Evolutionary conservation across 148 eudicot species (phyloP).

Genomic region (Tetragonia tetragonoides): DNA sequence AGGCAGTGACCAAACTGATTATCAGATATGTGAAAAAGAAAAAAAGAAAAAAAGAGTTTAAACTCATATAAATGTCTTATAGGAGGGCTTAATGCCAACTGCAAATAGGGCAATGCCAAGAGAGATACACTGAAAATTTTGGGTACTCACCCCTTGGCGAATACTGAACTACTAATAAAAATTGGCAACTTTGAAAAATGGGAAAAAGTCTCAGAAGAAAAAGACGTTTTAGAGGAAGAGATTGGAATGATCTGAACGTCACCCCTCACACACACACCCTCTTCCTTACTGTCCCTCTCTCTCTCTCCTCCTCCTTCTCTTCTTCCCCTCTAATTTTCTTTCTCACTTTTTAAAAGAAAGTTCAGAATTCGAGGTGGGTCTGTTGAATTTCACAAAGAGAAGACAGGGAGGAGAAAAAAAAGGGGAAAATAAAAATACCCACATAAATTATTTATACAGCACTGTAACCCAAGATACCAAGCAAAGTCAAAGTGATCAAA

Average conservation of each 20-base stretch:
- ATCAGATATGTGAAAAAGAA: no score
- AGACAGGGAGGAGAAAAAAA: neutral
- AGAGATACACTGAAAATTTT: conserved; percentile 1
- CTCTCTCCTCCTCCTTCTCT: neutral
- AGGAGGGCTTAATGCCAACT: conserved; percentile 2
- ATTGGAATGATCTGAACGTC: conserved; percentile 37
- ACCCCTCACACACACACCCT: neutral
- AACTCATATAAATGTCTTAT: neutral
- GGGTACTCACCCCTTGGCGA: neutral
- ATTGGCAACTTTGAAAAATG: conserved; percentile 26
- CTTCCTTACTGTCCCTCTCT: neutral
- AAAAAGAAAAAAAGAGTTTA: no score
- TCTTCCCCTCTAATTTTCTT: neutral
- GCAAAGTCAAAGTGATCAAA: conserved; percentile 38
- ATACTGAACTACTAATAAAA: neutral
- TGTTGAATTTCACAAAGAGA: conserved; percentile 19
- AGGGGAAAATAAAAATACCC: neutral
- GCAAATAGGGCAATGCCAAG: neutral
- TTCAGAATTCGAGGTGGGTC: conserved; percentile 28
- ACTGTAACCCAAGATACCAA: conserved; percentile 18
- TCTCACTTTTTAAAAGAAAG: conserved; percentile 1
- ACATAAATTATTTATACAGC: neutral
- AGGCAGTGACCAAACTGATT: no score
- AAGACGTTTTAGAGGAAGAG: conserved; percentile 36
- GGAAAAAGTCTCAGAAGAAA: conserved; percentile 27